These are phyloP conservation scores for Bertia moriformis DNA, from an alignment of 2,329 filamentous ascomycete species.

Conservation along the genomic window DNA sequence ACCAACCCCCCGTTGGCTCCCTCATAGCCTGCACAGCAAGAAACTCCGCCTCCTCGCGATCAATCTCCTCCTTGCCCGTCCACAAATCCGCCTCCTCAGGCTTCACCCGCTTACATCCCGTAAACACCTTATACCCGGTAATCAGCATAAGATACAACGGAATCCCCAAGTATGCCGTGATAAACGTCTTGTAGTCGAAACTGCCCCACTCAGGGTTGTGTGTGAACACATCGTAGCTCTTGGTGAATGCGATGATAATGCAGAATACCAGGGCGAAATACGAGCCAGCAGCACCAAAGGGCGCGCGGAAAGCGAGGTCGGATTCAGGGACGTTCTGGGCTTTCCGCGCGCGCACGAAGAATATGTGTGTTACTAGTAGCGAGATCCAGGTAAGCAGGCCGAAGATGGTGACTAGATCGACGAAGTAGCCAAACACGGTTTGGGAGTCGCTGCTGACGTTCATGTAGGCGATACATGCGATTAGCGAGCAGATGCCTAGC, in stretches of 20 bases:
- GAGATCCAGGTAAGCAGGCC: constrained; percentile 55
- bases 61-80: constrained; percentile 59
- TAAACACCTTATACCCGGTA: constrained; percentile 49
- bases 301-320: constrained; percentile 49
- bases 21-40: constrained; percentile 34
- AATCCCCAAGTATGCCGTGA: constrained; percentile 66
- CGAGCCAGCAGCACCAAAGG: constrained; percentile 58
- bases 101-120: constrained; percentile 35
- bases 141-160: constrained; percentile 59
- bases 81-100: constrained; percentile 53
- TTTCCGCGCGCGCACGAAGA: constrained; percentile 45
- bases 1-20: constrained; percentile 23
- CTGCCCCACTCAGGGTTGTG: constrained; percentile 25
- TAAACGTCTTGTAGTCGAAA: constrained; percentile 63
- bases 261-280: constrained; percentile 56
- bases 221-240: constrained; percentile 67
- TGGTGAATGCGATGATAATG: constrained; percentile 61
- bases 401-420: constrained; percentile 54
- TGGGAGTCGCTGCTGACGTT: constrained; percentile 43
- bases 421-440: constrained; percentile 47
- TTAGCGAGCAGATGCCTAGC: constrained; percentile 41
- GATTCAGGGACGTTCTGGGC: constrained; percentile 42
- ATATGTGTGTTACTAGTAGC: constrained; percentile 53
- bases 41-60: constrained; percentile 59
- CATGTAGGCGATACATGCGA: constrained; percentile 56